Evolutionary conservation across 768 basidiomycete genomes (phyloP), one percentile per base, ranked within the genome.

Genomic region (Pisolithus marmoratus): DNA sequence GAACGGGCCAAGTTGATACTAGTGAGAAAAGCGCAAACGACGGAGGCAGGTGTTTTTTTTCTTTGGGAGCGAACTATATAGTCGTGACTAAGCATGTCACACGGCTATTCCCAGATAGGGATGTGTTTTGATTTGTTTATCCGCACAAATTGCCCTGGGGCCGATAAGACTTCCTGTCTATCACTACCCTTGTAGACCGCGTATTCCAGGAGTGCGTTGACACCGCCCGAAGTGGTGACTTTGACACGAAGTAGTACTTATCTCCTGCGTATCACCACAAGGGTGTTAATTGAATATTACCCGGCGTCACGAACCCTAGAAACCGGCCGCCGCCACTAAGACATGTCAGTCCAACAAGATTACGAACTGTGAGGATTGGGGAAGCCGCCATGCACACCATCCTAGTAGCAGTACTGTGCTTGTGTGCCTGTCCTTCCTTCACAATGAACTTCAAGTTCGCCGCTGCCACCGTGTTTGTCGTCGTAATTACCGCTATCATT

Each of bases 361-460:
- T 15, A 3, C 14, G 12, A 15, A 34, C 34, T 34, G 12, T 15
- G 34, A 34, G 3, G 12, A 15, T 15, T 5, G 14, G 34, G 34
- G 14, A 34, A 14, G 34, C 14, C 34, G 14, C 14, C 12, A 34
- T 34, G 31, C 26, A 15, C 29, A 56, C 54, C 17, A 61, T 46
- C 19, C 48, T 47, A 24, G 37, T 29, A 20, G 76, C 75, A 36
- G 76, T 75, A 36, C 70, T 67, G 42, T 57, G 59, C 58, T 79
- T 76, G 53, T 71, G 75, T 15, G 67, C 50, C 58, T 67, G 12
- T 80, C 83, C 1, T 68, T n/a, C 75, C 57, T 83, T 84, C 81
- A 83, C 81, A 38, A 83, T 80, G 58, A 82, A 80, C 27, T 59
- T 60, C 17, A 84, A 74, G 26, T 68, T 69, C 27, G 69, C 67